phyloP scores from a whole-genome alignment of 2,329 filamentous ascomycete genomes.

The Thermomyces lanuginosus region DNA sequence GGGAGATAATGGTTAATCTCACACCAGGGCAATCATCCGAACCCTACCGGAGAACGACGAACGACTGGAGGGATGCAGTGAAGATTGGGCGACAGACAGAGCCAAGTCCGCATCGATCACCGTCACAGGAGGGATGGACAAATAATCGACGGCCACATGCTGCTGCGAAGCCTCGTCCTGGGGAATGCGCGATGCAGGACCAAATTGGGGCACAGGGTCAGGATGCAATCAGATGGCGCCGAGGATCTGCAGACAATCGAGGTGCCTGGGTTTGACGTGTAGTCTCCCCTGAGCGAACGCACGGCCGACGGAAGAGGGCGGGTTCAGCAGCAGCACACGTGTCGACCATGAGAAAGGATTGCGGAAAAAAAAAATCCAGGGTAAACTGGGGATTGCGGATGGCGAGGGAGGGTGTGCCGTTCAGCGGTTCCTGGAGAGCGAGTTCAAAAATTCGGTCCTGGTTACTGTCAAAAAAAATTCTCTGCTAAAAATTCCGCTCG shows the following conservation, averaged over 20 bases:
- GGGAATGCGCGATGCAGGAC: conserved; percentile 5
- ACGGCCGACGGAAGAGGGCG: conserved; percentile 1
- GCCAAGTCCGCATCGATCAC: background rate
- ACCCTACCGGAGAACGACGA: background rate
- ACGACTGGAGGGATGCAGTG: conserved; percentile 1
- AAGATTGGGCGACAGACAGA: conserved; percentile 5
- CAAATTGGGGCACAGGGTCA: conserved; percentile 4
- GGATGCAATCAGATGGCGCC: too few relatives aligned
- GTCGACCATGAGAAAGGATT: too few relatives aligned
- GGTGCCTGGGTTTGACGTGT: conserved; percentile 2
- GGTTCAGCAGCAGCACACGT: too few relatives aligned
- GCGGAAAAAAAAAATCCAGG: too few relatives aligned
- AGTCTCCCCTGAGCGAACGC: conserved; percentile 6
- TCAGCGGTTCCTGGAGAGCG: background rate
- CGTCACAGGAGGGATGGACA: conserved; percentile 2
- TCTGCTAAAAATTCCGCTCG: too few relatives aligned
- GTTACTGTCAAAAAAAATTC: too few relatives aligned
- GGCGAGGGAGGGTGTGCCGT: background rate
- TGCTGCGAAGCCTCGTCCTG: conserved; percentile 2
- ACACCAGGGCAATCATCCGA: conserved; percentile 8
- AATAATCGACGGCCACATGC: conserved; percentile 8
- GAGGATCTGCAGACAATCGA: conserved; percentile 6
- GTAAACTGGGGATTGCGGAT: too few relatives aligned
- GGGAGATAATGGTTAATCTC: conserved; percentile 24
- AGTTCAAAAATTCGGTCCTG: background rate